These are phyloP conservation scores for Suillus subaureus DNA, from an alignment of 768 basidiomycete species.

Conservation along the genomic window DNA sequence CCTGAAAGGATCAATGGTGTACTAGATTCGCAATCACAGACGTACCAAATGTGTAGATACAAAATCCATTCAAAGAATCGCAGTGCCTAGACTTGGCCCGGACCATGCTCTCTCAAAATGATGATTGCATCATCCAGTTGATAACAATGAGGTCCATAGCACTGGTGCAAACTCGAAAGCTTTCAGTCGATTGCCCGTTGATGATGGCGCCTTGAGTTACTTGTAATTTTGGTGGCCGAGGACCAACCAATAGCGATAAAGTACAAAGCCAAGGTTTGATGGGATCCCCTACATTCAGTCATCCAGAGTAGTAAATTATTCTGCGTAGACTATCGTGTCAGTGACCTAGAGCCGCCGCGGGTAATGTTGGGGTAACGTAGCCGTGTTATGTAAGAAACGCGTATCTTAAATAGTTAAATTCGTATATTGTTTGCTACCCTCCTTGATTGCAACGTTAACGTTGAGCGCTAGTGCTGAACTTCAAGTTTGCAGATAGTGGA, in stretches of 20 bases:
- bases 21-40: slow-evolving; percentile 1
- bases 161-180: background rate
- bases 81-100: background rate
- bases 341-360: background rate
- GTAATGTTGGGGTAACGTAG: background rate
- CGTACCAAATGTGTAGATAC: background rate
- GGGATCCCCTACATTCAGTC: background rate
- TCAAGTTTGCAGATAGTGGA: background rate
- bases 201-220: background rate
- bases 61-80: background rate
- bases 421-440: no score
- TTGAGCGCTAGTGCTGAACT: no score
- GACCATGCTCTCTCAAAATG: background rate
- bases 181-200: background rate
- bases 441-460: no score
- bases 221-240: background rate
- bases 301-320: background rate
- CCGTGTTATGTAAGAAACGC: background rate
- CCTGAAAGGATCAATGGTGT: background rate
- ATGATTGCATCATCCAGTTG: background rate
- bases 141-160: background rate
- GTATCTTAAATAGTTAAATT: background rate
- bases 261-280: background rate
- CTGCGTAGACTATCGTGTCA: no score
- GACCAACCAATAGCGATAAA: background rate